Conservation (phyloP, 176 grass and related monocot genomes). For the Cenchrus fungigraminus region DNA sequence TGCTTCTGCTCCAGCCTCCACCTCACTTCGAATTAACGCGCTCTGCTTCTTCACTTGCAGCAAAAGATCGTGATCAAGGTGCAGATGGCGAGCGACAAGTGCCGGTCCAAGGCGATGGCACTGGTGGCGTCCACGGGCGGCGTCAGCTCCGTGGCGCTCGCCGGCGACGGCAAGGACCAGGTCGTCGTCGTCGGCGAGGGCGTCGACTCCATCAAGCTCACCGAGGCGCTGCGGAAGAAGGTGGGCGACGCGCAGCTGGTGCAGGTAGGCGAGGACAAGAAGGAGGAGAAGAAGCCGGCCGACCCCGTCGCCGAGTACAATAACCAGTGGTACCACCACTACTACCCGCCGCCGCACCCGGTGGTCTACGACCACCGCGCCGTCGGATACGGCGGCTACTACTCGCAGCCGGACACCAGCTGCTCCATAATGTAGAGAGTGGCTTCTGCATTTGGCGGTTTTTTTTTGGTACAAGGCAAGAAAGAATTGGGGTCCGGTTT, state of each 20-base stretch:
- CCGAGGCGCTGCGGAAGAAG: conserved; percentile 48
- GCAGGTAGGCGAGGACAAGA: conserved; percentile 45
- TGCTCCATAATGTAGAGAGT: not conserved
- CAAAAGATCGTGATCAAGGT: conserved; percentile 70
- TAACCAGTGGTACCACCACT: not conserved
- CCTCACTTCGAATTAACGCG: no score
- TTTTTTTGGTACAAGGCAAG: no score
- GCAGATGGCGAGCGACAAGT: conserved; percentile 53
- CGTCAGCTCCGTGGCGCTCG: conserved; percentile 50
- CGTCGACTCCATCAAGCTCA: conserved; percentile 60
- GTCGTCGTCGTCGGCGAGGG: conserved; percentile 55
- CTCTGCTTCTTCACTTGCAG: conserved; percentile 15
- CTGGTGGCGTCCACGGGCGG: conserved; percentile 49
- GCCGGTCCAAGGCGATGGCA: conserved; percentile 61
- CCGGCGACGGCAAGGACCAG: conserved; percentile 46
- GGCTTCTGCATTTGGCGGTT: no score
- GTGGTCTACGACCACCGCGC: not conserved
- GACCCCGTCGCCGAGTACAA: not conserved
- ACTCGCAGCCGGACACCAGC: not conserved
- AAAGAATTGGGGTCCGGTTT: no score
- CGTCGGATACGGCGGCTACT: not conserved
- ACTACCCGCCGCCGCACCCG: not conserved
- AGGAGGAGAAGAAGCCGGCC: conserved; percentile 34
- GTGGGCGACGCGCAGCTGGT: conserved; percentile 36
- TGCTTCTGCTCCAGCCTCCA: no score